Evolutionary conservation across 768 basidiomycete genomes (phyloP).

Genomic region (Baorangia bicolor): DNA sequence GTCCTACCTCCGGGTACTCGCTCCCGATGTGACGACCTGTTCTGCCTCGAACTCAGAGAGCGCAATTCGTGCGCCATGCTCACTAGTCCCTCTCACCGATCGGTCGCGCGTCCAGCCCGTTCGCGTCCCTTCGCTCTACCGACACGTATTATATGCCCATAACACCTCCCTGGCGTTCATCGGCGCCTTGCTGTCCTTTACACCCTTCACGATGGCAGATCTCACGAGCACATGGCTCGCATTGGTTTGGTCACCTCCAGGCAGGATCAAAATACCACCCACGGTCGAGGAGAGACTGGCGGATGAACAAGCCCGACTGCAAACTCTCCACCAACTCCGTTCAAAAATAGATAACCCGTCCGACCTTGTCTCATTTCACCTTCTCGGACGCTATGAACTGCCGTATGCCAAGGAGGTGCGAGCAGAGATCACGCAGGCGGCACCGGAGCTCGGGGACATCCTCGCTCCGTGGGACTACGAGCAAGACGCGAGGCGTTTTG

Average conservation of each 20-base stretch:
- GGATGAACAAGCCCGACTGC: conserved; percentile 40
- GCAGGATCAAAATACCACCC: conserved; percentile 33
- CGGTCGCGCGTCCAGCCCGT: conserved; percentile 26
- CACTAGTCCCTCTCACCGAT: conserved; percentile 31
- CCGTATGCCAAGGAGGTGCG: conserved; percentile 20
- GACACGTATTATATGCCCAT: conserved; percentile 45
- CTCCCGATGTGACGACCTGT: not conserved
- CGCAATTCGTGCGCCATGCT: not conserved
- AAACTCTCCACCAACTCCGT: conserved; percentile 18
- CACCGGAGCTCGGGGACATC: conserved; percentile 14
- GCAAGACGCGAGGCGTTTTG: conserved; percentile 25
- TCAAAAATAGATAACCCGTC: conserved; percentile 27
- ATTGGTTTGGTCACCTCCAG: conserved; percentile 35
- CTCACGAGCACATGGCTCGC: conserved; percentile 50
- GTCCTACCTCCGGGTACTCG: conserved; percentile 38
- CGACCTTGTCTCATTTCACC: conserved; percentile 27
- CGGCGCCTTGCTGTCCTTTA: conserved; percentile 42
- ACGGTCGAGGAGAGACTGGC: conserved; percentile 34
- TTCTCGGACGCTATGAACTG: conserved; percentile 20
- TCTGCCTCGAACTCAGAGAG: not conserved
- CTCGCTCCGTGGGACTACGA: conserved; percentile 29
- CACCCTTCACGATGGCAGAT: conserved; percentile 49
- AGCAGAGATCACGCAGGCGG: conserved; percentile 13
- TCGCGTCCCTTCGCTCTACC: conserved; percentile 45
- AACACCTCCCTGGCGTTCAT: conserved; percentile 49